Base-by-base conservation (phyloP, 2,329 filamentous ascomycete species). In the Taxawa tesnikishii region DNA sequence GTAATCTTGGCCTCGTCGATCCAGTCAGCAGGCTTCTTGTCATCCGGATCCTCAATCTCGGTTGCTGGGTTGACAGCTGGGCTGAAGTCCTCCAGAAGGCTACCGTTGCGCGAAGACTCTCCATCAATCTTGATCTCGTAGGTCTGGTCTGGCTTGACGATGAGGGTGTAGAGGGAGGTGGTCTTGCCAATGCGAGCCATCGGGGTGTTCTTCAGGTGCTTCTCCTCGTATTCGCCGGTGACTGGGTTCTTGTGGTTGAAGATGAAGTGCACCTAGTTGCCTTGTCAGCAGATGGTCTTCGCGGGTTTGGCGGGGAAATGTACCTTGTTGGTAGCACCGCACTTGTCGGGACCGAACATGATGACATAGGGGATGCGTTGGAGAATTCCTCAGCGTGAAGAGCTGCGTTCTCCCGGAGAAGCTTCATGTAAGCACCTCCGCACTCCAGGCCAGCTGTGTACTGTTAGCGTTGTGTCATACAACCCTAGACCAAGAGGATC, bases 211-310 rank as follows among this genome's bases (percentile, higher is more conserved):
- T 73, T 76, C 43, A 98, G 73, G 66, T 98, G 90, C 79, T 98
- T 98, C 82, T 98, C 90, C 74, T 98, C 88, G 54, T 98, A 98
- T 64, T 94, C 84, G 68, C 88, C 88, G 28, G 85, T 94, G 82
- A 94, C 94, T 57, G 90, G 90, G 76, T 96, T 98, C 83, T 96
- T 98, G 81, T 98, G 90, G 66, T 92, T 90, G 77, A 98, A 93
- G 62, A 98, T 98, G 68, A 98, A 94, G 62, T 79, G 74, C 8
- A 23, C 19, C 19, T 23, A n/a, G 8, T 8, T 23, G 19, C n/a
- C 8, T n/a, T 2, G 19, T 23, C 3, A 23, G 19, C 19, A 23
- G 8, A n/a, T 8, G n/a, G 19, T 8, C 8, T 23, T n/a, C 2
- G n/a, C 19, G n/a, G 19, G 8, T 8, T 23, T 23, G 8, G 19